Percentiles rank a stretch among this genome's conserved stretches.
Conservation (phyloP, 768 basidiomycete genomes). For the Baorangia bicolor region DNA sequence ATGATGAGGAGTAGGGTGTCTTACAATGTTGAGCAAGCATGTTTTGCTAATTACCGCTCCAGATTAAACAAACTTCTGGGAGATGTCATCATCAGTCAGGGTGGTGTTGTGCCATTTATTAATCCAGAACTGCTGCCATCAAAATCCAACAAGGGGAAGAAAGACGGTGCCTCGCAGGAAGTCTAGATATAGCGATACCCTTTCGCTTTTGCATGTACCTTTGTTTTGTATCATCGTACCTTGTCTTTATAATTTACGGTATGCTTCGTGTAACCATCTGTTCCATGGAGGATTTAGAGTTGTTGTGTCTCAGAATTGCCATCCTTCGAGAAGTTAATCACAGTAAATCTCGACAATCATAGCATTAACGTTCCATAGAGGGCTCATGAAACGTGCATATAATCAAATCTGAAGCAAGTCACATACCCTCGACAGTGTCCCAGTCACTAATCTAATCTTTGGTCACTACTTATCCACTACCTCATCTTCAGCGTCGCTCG, state of each 20-base stretch:
- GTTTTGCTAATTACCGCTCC: background rate
- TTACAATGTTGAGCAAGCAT: background rate
- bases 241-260: conserved; percentile 31
- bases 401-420: background rate
- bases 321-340: background rate
- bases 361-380: background rate
- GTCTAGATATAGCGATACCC: conserved; percentile 34
- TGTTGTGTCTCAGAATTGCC: background rate
- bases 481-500: conserved; percentile 81
- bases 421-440: background rate
- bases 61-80: conserved; percentile 59
- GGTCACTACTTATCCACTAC: conserved; percentile 40
- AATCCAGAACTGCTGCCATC: conserved; percentile 47
- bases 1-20: conserved; percentile 65
- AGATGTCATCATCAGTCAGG: conserved; percentile 69
- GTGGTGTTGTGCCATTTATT: conserved; percentile 73
- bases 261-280: conserved; percentile 24
- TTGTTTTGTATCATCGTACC: conserved; percentile 26
- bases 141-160: conserved; percentile 47
- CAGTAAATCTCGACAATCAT: background rate
- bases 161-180: conserved; percentile 50
- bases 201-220: conserved; percentile 3
- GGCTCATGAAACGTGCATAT: background rate
- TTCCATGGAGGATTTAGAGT: background rate
- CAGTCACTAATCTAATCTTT: background rate